Conservation (phyloP, 805 yeast genomes). For the Nakazawaea wickerhamii region DNA sequence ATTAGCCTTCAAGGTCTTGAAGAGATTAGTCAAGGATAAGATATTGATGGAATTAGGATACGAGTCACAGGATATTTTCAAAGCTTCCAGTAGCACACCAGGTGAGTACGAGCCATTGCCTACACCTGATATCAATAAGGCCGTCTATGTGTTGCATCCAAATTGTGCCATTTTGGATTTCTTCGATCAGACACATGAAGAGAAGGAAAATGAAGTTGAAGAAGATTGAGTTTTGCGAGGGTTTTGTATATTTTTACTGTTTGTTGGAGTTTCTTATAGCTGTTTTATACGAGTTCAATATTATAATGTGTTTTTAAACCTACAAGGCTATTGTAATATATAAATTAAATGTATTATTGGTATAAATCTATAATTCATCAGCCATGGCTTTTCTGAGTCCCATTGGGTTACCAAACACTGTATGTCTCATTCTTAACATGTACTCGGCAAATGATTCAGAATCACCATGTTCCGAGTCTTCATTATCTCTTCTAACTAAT, state of each 20-base stretch:
- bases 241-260: not conserved
- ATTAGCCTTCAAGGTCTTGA: slow-evolving; percentile 73
- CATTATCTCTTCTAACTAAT: slow-evolving; percentile 20
- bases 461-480: slow-evolving; percentile 21
- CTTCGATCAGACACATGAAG: slow-evolving; percentile 34
- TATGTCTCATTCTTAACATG: slow-evolving; percentile 40
- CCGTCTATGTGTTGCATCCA: slow-evolving; percentile 64
- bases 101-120: slow-evolving; percentile 8
- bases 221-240: slow-evolving; percentile 3
- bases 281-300: no score
- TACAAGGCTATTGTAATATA: no score
- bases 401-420: slow-evolving; percentile 71
- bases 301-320: no score
- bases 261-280: slow-evolving; percentile 1
- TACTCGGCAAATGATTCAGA: slow-evolving; percentile 22
- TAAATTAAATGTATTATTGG: no score
- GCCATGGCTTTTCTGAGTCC: slow-evolving; percentile 57
- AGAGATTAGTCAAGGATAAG: slow-evolving; percentile 77
- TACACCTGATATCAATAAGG: slow-evolving; percentile 23
- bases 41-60: slow-evolving; percentile 66
- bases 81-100: slow-evolving; percentile 17
- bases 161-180: slow-evolving; percentile 75
- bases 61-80: slow-evolving; percentile 34
- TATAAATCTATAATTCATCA: slow-evolving; percentile 43
- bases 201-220: slow-evolving; percentile 4